These are phyloP conservation scores for Backusella macrospora DNA, from an alignment of 192 early-diverging fungal genomes.

Conservation along the genomic window DNA sequence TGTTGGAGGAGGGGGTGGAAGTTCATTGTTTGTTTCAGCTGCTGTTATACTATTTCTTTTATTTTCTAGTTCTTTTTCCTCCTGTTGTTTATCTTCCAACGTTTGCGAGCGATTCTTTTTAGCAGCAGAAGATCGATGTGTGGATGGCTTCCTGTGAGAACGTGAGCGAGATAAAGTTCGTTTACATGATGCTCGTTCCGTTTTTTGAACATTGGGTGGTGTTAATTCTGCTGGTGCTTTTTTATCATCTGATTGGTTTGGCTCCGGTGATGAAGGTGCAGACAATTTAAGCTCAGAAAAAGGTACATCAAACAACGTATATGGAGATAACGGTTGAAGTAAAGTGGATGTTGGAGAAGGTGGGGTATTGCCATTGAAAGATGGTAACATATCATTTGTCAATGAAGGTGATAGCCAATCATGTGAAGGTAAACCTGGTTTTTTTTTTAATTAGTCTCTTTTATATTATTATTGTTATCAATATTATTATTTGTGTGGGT, in stretches of 20 bases:
- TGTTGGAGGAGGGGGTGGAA: neutral
- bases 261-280: conserved; percentile 30
- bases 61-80: neutral
- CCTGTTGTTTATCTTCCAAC: neutral
- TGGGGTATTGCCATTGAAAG: conserved; percentile 14
- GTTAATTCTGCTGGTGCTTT: conserved; percentile 8
- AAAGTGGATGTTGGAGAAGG: conserved; percentile 18
- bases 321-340: conserved; percentile 26
- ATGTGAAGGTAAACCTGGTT: conserved; percentile 14
- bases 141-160: conserved; percentile 9
- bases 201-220: neutral
- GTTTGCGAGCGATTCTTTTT: conserved; percentile 32
- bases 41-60: neutral
- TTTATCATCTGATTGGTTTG: conserved; percentile 16
- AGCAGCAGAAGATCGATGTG: conserved; percentile 9
- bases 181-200: conserved; percentile 16
- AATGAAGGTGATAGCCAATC: conserved; percentile 19
- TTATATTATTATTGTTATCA: neutral
- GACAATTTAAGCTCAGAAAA: conserved; percentile 31
- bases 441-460: conserved; percentile 14
- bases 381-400: neutral
- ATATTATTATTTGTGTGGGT: neutral
- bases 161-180: conserved; percentile 15
- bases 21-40: neutral
- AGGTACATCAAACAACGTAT: conserved; percentile 29